Percentiles rank a stretch among this genome's conserved stretches.
Evolutionary conservation across 352 stramenopile genomes (phyloP).

Genomic region (Phytophthora fragariae): DNA sequence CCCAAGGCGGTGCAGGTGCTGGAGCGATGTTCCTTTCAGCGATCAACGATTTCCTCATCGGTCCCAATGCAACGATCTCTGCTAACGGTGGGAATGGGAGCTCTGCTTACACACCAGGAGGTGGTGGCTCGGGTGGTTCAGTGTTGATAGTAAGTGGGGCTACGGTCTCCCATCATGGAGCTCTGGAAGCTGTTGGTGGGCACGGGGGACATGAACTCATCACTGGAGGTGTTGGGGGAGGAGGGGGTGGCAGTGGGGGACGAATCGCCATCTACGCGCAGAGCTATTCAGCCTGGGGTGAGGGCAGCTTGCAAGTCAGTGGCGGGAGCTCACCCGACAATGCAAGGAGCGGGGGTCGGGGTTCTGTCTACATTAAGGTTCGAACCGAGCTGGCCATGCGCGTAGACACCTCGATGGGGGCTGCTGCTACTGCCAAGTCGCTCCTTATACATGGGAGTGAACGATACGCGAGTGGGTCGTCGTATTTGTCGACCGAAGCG

Average conservation of each 20-base stretch:
- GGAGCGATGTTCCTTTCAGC: conserved; percentile 89
- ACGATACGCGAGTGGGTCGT: conserved; percentile 40
- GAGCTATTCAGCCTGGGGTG: conserved; percentile 89
- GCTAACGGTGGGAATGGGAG: conserved; percentile 76
- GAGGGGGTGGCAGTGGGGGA: conserved; percentile 91
- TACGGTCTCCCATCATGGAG: conserved; percentile 72
- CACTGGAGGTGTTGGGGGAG: conserved; percentile 34
- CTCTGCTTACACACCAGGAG: conserved; percentile 62
- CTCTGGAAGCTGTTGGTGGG: conserved; percentile 81
- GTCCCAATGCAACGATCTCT: conserved; percentile 71
- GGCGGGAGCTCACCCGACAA: conserved; percentile 65
- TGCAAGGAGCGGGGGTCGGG: conserved; percentile 42
- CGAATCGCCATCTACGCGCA: conserved; percentile 92
- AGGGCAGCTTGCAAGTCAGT: conserved; percentile 82
- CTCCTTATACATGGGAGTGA: conserved; percentile 67
- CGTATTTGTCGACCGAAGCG: conserved; percentile 26
- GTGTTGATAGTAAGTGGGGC: conserved; percentile 61
- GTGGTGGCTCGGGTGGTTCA: conserved; percentile 62
- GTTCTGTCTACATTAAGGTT: conserved; percentile 55
- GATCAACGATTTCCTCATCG: conserved; percentile 95
- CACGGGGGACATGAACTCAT: conserved; percentile 70
- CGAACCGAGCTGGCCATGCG: conserved; percentile 54
- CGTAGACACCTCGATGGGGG: conserved; percentile 72
- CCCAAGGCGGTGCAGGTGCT: conserved; percentile 91
- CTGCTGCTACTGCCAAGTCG: conserved; percentile 74